Evolutionary conservation across 2,329 filamentous ascomycete species (phyloP).

Genomic region (Fusarium oxysporum): DNA sequence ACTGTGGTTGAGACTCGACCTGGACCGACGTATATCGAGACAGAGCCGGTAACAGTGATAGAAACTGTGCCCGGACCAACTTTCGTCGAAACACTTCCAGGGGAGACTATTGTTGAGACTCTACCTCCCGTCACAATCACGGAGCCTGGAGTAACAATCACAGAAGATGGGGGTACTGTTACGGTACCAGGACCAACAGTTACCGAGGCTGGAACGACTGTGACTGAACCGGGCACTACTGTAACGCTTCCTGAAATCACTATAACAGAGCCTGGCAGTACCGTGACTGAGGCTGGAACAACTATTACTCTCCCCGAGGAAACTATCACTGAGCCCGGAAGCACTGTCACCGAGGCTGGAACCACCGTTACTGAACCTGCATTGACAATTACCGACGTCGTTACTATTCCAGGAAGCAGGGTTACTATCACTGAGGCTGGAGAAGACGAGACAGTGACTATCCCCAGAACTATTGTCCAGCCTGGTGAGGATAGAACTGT

Average conservation of each 20-base stretch:
- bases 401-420: slow-evolving; percentile 28
- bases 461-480: slow-evolving; percentile 25
- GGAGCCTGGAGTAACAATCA: slow-evolving; percentile 19
- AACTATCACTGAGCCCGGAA: slow-evolving; percentile 13
- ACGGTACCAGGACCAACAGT: slow-evolving; percentile 16
- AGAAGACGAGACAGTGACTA: slow-evolving; percentile 27
- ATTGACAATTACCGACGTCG: slow-evolving; percentile 20
- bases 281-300: slow-evolving; percentile 11
- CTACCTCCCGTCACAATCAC: slow-evolving; percentile 15
- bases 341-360: slow-evolving; percentile 15
- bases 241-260: slow-evolving; percentile 3
- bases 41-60: slow-evolving; percentile 4
- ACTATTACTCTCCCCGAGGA: slow-evolving; percentile 12
- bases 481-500: slow-evolving; percentile 29
- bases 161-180: slow-evolving; percentile 12
- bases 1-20: slow-evolving; percentile 12
- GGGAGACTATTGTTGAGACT: slow-evolving; percentile 14
- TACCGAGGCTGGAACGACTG: slow-evolving; percentile 15
- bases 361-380: slow-evolving; percentile 21
- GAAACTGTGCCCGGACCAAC: slow-evolving; percentile 9
- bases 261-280: slow-evolving; percentile 2
- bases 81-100: slow-evolving; percentile 6
- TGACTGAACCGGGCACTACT: slow-evolving; percentile 19
- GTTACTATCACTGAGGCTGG: slow-evolving; percentile 25
- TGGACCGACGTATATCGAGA: slow-evolving; percentile 1